A percentile compares a stretch with the other conserved stretches of the same genome.
phyloP scores from a whole-genome alignment of 1,139 yeast species.

The Sugiyamaella novakii region DNA sequence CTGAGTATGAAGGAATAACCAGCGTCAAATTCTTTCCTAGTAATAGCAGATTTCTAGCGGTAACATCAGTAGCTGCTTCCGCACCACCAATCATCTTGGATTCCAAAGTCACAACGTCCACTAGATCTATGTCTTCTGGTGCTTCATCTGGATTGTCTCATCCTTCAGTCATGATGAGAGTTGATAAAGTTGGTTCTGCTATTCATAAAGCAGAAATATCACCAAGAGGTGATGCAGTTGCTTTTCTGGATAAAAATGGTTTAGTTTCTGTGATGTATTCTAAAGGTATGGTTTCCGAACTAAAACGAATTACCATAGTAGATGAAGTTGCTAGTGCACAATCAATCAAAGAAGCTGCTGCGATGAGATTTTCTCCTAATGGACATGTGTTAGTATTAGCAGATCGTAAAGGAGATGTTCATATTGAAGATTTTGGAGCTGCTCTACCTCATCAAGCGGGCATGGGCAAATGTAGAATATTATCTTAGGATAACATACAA shows the following conservation, averaged over 20 bases:
- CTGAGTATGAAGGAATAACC: conserved; percentile 88
- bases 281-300: conserved; percentile 50
- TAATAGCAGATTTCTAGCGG: conserved; percentile 53
- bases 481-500: no score
- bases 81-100: conserved; percentile 62
- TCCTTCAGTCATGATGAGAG: conserved; percentile 57
- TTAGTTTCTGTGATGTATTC: conserved; percentile 68
- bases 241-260: conserved; percentile 78
- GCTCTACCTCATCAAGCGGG: conserved; percentile 79
- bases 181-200: conserved; percentile 80
- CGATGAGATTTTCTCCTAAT: conserved; percentile 70
- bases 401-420: conserved; percentile 78
- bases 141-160: conserved; percentile 47
- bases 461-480: conserved; percentile 62
- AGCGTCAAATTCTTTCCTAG: conserved; percentile 72
- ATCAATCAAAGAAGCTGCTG: conserved; percentile 69
- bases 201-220: conserved; percentile 75
- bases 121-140: conserved; percentile 27
- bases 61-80: conserved; percentile 61
- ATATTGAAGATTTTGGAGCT: conserved; percentile 84
- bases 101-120: conserved; percentile 46
- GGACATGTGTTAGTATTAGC: conserved; percentile 77
- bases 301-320: conserved; percentile 64
- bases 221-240: conserved; percentile 85
- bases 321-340: conserved; percentile 76